Evolutionary conservation across 768 basidiomycete genomes (phyloP).

Genomic region (Hygrophoropsis aurantiaca): DNA sequence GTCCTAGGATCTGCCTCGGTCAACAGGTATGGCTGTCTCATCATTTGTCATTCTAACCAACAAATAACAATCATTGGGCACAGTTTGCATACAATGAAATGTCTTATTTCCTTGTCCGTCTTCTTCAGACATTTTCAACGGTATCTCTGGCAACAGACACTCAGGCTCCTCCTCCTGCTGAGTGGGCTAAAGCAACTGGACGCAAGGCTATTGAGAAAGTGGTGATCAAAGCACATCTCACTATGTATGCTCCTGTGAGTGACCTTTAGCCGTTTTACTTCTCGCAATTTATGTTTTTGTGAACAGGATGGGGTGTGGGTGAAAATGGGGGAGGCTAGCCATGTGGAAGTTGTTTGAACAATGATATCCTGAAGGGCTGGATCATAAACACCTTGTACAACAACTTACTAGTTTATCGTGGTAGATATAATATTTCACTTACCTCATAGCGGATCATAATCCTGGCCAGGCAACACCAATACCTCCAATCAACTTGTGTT

Average conservation of each 20-base stretch:
- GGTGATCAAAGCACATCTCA: conserved; percentile 38
- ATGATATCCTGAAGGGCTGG: no score
- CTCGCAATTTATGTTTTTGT: neutral
- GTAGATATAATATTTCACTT: no score
- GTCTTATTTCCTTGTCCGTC: conserved; percentile 52
- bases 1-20: conserved; percentile 63
- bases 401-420: no score
- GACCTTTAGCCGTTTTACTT: neutral
- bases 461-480: no score
- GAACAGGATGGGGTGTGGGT: conserved; percentile 25
- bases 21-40: conserved; percentile 32
- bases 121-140: conserved; percentile 47
- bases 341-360: conserved; percentile 4
- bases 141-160: conserved; percentile 39
- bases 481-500: neutral
- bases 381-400: no score
- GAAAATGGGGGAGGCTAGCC: conserved; percentile 17
- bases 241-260: conserved; percentile 43
- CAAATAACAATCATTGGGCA: neutral
- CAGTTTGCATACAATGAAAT: conserved; percentile 58
- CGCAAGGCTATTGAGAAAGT: conserved; percentile 39
- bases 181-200: conserved; percentile 32
- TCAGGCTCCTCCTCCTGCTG: conserved; percentile 31
- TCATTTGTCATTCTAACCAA: neutral
- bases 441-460: no score